Conservation (phyloP, 176 grass and related monocot species). For the Poa annua region DNA sequence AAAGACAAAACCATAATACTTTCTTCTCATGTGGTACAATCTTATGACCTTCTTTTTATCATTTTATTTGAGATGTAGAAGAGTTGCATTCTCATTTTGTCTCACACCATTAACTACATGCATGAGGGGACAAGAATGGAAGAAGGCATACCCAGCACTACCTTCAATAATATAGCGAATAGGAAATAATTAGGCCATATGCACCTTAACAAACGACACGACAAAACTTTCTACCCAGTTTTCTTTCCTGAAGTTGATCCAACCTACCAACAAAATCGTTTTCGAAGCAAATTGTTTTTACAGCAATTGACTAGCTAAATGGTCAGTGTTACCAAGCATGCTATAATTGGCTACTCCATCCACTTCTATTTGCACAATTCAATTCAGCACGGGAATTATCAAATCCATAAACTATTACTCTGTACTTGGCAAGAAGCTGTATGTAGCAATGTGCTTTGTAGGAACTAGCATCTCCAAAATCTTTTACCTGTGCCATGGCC, state of each 20-base stretch:
- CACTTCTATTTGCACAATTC: conserved; percentile 13
- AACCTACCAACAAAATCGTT: background rate
- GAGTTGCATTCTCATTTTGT: background rate
- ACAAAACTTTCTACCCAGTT: background rate
- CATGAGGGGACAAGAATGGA: background rate
- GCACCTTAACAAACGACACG: background rate
- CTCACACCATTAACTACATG: background rate
- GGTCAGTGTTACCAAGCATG: background rate
- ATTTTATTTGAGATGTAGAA: background rate
- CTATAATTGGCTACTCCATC: background rate
- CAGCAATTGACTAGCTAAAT: background rate
- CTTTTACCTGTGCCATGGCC: conserved; percentile 60
- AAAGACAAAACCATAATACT: conserved; percentile 27
- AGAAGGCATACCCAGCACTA: background rate
- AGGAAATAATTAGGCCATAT: background rate
- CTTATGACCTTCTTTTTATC: background rate
- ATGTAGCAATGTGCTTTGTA: background rate
- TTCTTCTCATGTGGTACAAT: background rate
- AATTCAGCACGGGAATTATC: background rate
- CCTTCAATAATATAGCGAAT: background rate
- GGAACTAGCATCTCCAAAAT: background rate
- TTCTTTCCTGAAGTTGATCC: background rate
- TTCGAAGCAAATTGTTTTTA: background rate
- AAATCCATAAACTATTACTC: background rate
- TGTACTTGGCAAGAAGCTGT: background rate